Conservation (phyloP, 257 asterid species). For the Lavandula angustifolia region DNA sequence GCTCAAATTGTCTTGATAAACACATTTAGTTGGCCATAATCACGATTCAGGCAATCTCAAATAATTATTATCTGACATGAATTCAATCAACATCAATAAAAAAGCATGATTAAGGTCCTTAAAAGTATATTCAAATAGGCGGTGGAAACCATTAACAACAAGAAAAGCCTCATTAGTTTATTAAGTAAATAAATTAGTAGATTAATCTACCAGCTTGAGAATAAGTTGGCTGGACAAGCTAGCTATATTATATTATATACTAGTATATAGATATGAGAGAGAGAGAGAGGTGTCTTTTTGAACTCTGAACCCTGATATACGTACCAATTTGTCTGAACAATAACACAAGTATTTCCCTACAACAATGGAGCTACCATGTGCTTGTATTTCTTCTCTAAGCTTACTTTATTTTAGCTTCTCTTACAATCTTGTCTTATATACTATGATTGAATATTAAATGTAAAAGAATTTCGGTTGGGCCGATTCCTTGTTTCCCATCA, state of each 20-base stretch:
- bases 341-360: constrained; percentile 51
- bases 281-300: too few species aligned
- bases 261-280: too few species aligned
- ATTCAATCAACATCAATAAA: constrained; percentile 67
- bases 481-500: constrained; percentile 40
- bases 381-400: constrained; percentile 29
- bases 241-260: too few species aligned
- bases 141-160: constrained; percentile 68
- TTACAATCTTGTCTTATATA: constrained; percentile 36
- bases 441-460: constrained; percentile 28
- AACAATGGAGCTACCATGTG: constrained; percentile 58
- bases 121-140: constrained; percentile 41
- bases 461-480: constrained; percentile 40
- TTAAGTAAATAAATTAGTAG: constrained; percentile 48
- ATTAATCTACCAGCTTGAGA: constrained; percentile 43
- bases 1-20: constrained; percentile 53
- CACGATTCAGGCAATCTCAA: constrained; percentile 72
- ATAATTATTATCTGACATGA: constrained; percentile 59
- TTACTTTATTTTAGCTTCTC: constrained; percentile 29
- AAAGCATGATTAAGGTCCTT: constrained; percentile 59
- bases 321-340: constrained; percentile 23
- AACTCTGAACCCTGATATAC: too few species aligned
- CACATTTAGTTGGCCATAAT: constrained; percentile 56
- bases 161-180: constrained; percentile 35
- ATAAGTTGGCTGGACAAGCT: constrained; percentile 45